Conservation (phyloP, 1,284 basidiomycete genomes). For the Cyathus olla region DNA sequence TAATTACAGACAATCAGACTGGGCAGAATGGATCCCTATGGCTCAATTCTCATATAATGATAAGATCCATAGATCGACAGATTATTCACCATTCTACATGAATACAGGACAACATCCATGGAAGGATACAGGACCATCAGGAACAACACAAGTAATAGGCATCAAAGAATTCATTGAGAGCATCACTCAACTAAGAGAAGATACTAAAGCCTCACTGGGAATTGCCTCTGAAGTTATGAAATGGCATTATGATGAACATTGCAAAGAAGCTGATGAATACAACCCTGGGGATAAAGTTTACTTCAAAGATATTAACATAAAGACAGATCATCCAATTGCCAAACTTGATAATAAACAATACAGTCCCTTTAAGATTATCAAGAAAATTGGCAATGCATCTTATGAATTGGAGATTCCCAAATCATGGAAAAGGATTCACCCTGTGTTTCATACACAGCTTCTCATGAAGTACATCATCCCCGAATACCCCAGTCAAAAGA, state of each 20-base stretch:
- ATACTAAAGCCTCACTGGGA: neutral
- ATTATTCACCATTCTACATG: conserved; percentile 1
- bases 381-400: no score
- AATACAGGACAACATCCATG: neutral
- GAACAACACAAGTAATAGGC: neutral
- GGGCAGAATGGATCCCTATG: conserved; percentile 9
- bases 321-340: no score
- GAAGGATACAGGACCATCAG: neutral
- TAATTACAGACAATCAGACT: conserved; percentile 6
- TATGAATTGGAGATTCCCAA: no score
- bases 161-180: neutral
- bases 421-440: no score
- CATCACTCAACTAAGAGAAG: neutral
- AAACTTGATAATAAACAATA: no score
- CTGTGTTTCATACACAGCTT: no score
- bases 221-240: neutral
- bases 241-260: neutral
- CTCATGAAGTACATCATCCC: no score
- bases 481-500: no score
- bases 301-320: no score
- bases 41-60: conserved; percentile 14
- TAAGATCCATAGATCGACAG: conserved; percentile 1
- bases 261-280: no score
- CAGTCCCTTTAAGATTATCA: no score
- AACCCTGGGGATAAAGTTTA: no score